These are phyloP conservation scores for Microstroma glucosiphilum DNA, from an alignment of 1,284 basidiomycete genomes.

Conservation along the genomic window DNA sequence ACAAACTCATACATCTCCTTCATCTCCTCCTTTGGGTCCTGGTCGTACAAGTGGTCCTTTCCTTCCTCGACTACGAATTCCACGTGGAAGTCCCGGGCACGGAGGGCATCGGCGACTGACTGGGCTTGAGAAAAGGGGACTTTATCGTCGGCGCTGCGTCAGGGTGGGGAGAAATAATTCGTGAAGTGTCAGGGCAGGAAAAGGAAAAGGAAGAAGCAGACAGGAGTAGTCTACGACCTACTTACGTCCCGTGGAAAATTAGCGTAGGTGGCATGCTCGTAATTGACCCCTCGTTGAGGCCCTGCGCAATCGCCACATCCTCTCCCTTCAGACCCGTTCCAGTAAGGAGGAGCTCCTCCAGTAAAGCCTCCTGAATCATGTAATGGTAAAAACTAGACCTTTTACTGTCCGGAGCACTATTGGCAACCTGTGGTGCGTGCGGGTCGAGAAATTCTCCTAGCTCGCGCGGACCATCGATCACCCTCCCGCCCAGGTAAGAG, in stretches of 20 bases:
- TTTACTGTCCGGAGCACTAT: conserved; percentile 9
- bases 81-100: conserved; percentile 14
- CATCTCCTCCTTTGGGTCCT: conserved; percentile 19
- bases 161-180: neutral
- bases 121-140: conserved; percentile 29
- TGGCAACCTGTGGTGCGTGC: conserved; percentile 8
- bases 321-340: conserved; percentile 26
- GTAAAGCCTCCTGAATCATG: conserved; percentile 21
- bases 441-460: conserved; percentile 25
- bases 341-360: conserved; percentile 23
- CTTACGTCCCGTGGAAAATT: conserved; percentile 32
- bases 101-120: conserved; percentile 27
- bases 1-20: conserved; percentile 32
- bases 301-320: conserved; percentile 25
- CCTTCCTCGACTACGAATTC: conserved; percentile 25
- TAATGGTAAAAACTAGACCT: conserved; percentile 28
- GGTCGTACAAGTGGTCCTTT: conserved; percentile 29
- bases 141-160: conserved; percentile 35
- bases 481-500: conserved; percentile 22
- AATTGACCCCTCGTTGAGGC: conserved; percentile 18
- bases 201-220: neutral
- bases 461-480: conserved; percentile 21
- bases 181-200: neutral
- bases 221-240: neutral
- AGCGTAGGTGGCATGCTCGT: conserved; percentile 24